phyloP scores from a whole-genome alignment of 257 asterid genomes.

The Euphrasia confusa region DNA sequence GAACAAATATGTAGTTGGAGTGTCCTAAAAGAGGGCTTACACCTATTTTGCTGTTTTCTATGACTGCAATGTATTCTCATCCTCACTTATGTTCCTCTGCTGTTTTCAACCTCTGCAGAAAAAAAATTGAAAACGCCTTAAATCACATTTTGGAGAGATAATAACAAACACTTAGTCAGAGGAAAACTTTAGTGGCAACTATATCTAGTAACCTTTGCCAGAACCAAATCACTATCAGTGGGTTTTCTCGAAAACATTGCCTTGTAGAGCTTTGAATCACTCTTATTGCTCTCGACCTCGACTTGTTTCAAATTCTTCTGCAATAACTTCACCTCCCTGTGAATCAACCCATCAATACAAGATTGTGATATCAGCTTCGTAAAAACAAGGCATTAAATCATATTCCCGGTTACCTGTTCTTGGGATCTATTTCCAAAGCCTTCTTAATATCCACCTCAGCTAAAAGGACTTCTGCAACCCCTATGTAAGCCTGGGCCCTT shows the following conservation, averaged over 20 bases:
- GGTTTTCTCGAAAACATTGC: conserved; percentile 46
- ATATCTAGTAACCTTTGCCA: conserved; percentile 38
- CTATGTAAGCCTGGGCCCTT: conserved; percentile 65
- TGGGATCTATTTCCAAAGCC: conserved; percentile 70
- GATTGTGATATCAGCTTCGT: not conserved
- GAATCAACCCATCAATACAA: not conserved
- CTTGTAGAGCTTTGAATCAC: conserved; percentile 55
- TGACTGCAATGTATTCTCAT: conserved; percentile 20
- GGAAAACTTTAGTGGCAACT: conserved; percentile 9
- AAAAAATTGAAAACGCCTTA: not conserved
- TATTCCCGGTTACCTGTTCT: conserved; percentile 39
- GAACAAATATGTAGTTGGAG: no score
- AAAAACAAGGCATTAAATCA: no score
- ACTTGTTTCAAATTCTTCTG: conserved; percentile 47
- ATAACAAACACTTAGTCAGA: not conserved
- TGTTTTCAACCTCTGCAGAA: conserved; percentile 38
- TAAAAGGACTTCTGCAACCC: conserved; percentile 42
- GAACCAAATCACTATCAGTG: conserved; percentile 29
- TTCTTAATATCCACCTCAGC: conserved; percentile 69
- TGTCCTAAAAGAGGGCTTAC: not conserved
- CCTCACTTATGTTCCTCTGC: conserved; percentile 21
- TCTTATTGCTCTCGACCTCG: conserved; percentile 45
- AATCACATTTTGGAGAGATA: not conserved
- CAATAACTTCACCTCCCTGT: conserved; percentile 61
- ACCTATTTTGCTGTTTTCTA: no score